Percentiles rank a stretch among this genome's conserved stretches.
These are phyloP conservation scores for Phycomyces nitens DNA, from an alignment of 192 early-diverging fungal genomes.

Conservation along the genomic window DNA sequence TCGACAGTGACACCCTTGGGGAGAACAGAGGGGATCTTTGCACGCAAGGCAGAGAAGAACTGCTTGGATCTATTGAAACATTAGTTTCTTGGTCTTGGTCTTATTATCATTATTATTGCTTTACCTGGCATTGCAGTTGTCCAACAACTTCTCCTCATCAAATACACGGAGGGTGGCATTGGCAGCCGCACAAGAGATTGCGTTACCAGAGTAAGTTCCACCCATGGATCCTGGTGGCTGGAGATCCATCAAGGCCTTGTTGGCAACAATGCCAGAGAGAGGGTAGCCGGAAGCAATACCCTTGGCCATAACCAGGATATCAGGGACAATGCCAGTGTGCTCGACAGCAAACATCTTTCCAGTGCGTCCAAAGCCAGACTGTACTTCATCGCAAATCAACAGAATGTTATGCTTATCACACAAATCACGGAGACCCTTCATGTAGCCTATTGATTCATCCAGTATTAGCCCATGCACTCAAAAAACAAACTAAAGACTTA, in stretches of 20 bases:
- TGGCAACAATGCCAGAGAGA: constrained; percentile 37
- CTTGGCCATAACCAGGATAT: constrained; percentile 47
- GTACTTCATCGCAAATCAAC: constrained; percentile 42
- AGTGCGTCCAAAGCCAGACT: constrained; percentile 43
- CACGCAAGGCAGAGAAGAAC: constrained; percentile 29
- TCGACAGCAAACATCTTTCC: constrained; percentile 47
- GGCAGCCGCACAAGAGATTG: constrained; percentile 40
- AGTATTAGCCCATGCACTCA: neutral
- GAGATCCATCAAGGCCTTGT: constrained; percentile 38
- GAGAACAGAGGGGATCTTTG: constrained; percentile 26
- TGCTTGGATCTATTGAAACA: constrained; percentile 32
- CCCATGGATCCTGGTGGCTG: constrained; percentile 45
- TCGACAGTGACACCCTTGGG: constrained; percentile 32
- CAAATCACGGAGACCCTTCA: constrained; percentile 30
- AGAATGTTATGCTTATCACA: constrained; percentile 41
- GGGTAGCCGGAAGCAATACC: constrained; percentile 46
- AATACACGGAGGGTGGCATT: constrained; percentile 43
- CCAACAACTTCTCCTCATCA: constrained; percentile 39
- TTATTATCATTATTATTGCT: neutral
- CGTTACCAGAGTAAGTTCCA: constrained; percentile 41
- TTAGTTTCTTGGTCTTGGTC: neutral
- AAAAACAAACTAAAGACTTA: constrained; percentile 13
- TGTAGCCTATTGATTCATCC: constrained; percentile 23
- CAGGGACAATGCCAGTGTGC: constrained; percentile 34
- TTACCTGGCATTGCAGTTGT: constrained; percentile 36